phyloP scores from a whole-genome alignment of 2,329 filamentous ascomycete genomes.

The Phyllosticta citribraziliensis region DNA sequence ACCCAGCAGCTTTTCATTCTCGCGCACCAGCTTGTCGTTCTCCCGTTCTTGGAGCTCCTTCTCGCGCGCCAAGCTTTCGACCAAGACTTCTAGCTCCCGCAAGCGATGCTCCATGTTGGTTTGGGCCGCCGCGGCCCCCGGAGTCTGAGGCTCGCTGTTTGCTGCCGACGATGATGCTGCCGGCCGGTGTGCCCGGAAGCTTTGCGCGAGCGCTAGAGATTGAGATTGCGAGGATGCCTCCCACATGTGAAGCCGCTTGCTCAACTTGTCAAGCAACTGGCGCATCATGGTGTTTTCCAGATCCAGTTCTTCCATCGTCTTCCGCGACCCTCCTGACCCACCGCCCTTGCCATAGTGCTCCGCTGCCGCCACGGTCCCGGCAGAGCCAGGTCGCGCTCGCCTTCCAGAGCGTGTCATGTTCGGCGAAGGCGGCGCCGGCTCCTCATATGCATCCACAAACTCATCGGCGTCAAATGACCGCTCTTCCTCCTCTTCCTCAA shows the following conservation, averaged over 20 bases:
- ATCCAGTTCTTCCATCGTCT: constrained; percentile 77
- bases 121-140: constrained; percentile 1
- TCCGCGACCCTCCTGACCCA: constrained; percentile 33
- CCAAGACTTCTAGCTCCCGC: constrained; percentile 54
- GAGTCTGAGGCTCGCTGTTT: constrained; percentile 5
- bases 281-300: constrained; percentile 83
- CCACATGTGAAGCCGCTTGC: constrained; percentile 81
- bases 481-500: constrained; percentile 37
- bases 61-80: constrained; percentile 48
- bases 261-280: constrained; percentile 74
- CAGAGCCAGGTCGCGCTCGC: constrained; percentile 17
- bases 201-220: constrained; percentile 77
- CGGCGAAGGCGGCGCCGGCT: constrained; percentile 39
- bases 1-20: constrained; percentile 50
- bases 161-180: constrained; percentile 18
- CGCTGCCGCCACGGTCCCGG: constrained; percentile 17
- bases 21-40: constrained; percentile 52
- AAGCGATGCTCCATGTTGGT: constrained; percentile 9
- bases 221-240: constrained; percentile 86
- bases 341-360: constrained; percentile 1
- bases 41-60: constrained; percentile 51
- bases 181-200: constrained; percentile 38
- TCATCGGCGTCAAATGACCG: constrained; percentile 46
- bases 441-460: constrained; percentile 81
- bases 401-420: constrained; percentile 27